Conservation (phyloP, 2,329 filamentous ascomycete species). For the Bertia moriformis region DNA sequence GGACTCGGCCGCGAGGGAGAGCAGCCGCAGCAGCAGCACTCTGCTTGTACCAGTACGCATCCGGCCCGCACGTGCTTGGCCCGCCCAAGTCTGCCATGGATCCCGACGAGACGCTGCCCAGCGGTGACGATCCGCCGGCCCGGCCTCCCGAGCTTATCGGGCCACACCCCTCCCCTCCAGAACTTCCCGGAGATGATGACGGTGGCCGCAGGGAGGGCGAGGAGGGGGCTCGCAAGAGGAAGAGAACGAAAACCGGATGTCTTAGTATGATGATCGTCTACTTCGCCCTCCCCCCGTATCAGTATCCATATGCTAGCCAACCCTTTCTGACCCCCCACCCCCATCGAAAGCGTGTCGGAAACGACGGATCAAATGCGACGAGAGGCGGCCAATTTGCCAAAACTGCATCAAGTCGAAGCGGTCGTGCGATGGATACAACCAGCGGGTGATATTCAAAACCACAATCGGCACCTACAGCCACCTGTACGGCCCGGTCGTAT, state of each 20-base stretch:
- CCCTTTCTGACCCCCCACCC: background rate
- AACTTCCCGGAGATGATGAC: background rate
- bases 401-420: slow-evolving; percentile 82
- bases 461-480: slow-evolving; percentile 43
- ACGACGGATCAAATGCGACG: slow-evolving; percentile 92
- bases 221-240: slow-evolving; percentile 3
- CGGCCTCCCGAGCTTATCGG: no score
- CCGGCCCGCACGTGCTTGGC: no score
- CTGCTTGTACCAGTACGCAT: no score
- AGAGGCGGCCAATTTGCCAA: slow-evolving; percentile 67
- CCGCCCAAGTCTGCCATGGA: no score
- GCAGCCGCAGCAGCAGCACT: no score
- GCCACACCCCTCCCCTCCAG: no score
- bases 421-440: slow-evolving; percentile 70
- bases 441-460: slow-evolving; percentile 68
- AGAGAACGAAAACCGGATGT: slow-evolving; percentile 13
- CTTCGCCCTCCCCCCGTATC: slow-evolving; percentile 7
- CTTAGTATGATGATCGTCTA: slow-evolving; percentile 9
- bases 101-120: no score
- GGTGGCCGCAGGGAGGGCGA: slow-evolving; percentile 7
- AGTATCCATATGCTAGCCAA: slow-evolving; percentile 1
- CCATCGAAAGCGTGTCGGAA: slow-evolving; percentile 64
- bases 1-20: no score
- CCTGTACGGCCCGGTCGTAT: slow-evolving; percentile 27
- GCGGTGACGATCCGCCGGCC: no score